Evolutionary conservation across 2,329 filamentous ascomycete species (phyloP), one percentile per base, ranked within the genome.

Genomic region (Pseudocercospora crystallina): DNA sequence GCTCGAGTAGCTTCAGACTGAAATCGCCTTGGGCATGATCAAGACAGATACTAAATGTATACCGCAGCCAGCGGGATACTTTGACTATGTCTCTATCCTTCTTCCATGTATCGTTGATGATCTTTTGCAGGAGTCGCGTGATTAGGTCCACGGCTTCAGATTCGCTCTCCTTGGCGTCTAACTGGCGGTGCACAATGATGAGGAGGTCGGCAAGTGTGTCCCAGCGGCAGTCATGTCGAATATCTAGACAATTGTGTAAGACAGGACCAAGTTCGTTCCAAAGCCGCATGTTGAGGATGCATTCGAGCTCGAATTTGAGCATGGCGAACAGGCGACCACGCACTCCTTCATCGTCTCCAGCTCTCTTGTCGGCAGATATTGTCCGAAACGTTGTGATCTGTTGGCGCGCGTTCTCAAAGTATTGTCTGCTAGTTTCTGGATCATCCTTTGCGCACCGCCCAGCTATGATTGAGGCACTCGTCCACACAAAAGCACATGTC

Each of bases 251-350:
- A 60, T 64, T 71, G 13, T 77, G 70, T 15, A 94, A 78, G 7
- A 90, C 80, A 12, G 73, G 68, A 5, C 76, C 72, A 1, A 95
- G 71, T 33, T 81, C 77, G 37, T 87, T 80, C 86, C 85, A 94
- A 14, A 79, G 76, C 52, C 83, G 80, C 4, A 94, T 73, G 30
- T 76, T 77, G 34, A 87, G 72, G 0, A 85, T 82, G 2, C 83
- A 86, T 71, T 96, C 90, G 54, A 95, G 87, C 58, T 94, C 87
- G 57, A 91, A 88, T 0, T 86, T 82, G 7, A 89, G 73, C 13
- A 95, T 70, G 2, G 83, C 80, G 5, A 84, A 77, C 1, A 74
- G 69, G 1, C 71, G 69, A 10, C 75, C 71, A 14, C 78, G 72
- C 0, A 64, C 66, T 1, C 66, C 55, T 2, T 55, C n/a, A 26